Base-by-base conservation (phyloP, 768 basidiomycete genomes). In the Russula sp. region DNA sequence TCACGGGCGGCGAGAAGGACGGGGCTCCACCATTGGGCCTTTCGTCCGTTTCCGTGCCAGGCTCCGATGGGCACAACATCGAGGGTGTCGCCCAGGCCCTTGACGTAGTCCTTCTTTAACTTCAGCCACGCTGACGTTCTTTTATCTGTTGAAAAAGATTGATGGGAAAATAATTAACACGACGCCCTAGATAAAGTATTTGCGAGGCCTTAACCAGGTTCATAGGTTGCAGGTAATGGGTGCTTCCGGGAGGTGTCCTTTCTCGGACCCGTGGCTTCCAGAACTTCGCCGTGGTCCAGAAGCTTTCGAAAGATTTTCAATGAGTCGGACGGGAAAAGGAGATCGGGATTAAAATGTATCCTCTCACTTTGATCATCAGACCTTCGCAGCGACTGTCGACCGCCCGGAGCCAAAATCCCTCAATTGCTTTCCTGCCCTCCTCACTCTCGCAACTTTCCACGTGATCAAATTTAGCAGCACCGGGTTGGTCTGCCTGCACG, bases 21-120 rank as follows among this genome's bases (percentile, higher is more conserved):
- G 1, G 94, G 94, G 66, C 87, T 90, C 90, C 91, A 97, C 94
- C 94, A 96, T 52, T 83, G 81, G 16, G 85, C 87, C 75, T 96
- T 97, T 40, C 93, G 77, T 37, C 94, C 94, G 71, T 86, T 89
- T 52, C 93, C 94, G 75, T 93, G 84, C 90, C 91, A 95, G 49
- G 91, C 94, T 53, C 85, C 88, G 57, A 89, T 77, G 34, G 88
- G 88, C 35, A 88, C 81, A 59, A 88, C 74, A 70, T 89, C 89
- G 34, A 85, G 81, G 66, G 83, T 82, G 71, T 93, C 89, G n/a
- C 87, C 87, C 42, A 91, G 73, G 3, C 86, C 87, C 32, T 81
- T 80, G 22, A 94, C 86, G 71, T 95, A 97, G 72, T 96, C 94
- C 70, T 91, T 94, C 75, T 97, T 97, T 49, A 96, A 78, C 72